These are phyloP conservation scores for Zygosaccharomyces kombuchaensis DNA, from an alignment of 805 yeast species.

Conservation along the genomic window DNA sequence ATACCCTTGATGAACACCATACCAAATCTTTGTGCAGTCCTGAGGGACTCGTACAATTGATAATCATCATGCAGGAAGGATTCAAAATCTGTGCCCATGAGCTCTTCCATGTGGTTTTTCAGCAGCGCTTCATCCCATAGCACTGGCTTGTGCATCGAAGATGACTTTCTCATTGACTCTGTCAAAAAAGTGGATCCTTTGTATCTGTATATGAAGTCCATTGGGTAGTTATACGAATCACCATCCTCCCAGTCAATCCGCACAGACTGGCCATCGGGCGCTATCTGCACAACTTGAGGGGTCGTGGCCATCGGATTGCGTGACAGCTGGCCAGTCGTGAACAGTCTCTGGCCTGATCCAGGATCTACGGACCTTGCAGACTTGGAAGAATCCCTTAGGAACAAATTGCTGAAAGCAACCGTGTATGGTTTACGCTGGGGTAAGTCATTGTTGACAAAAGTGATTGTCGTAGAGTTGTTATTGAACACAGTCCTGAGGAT, in stretches of 20 bases:
- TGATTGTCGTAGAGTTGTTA: conserved; percentile 25
- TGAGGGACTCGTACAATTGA: conserved; percentile 39
- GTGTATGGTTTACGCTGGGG: conserved; percentile 20
- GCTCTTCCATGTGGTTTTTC: conserved; percentile 23
- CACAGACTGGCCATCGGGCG: conserved; percentile 34
- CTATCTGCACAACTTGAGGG: conserved; percentile 37
- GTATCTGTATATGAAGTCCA: conserved; percentile 44
- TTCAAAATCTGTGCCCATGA: conserved; percentile 35
- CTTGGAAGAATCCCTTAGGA: conserved; percentile 62
- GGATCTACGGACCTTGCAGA: conserved; percentile 48
- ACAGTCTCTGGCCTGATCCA: conserved; percentile 54
- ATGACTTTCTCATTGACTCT: conserved; percentile 25
- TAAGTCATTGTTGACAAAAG: conserved; percentile 18
- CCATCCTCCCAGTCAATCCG: conserved; percentile 49
- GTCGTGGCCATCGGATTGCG: conserved; percentile 29
- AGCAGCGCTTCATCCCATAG: conserved; percentile 40
- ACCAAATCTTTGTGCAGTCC: conserved; percentile 52
- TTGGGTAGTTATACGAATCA: conserved; percentile 41
- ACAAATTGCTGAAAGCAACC: conserved; percentile 45
- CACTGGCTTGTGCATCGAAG: conserved; percentile 33
- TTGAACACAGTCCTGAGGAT: conserved; percentile 14
- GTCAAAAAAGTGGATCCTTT: conserved; percentile 36
- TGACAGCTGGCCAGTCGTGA: conserved; percentile 53
- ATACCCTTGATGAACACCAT: conserved; percentile 49
- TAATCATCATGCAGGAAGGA: conserved; percentile 39